A percentile compares a stretch with the other conserved stretches of the same genome.
These are phyloP conservation scores for Penicillium odoratum DNA, from an alignment of 495 filamentous ascomycete species.

Conservation along the genomic window DNA sequence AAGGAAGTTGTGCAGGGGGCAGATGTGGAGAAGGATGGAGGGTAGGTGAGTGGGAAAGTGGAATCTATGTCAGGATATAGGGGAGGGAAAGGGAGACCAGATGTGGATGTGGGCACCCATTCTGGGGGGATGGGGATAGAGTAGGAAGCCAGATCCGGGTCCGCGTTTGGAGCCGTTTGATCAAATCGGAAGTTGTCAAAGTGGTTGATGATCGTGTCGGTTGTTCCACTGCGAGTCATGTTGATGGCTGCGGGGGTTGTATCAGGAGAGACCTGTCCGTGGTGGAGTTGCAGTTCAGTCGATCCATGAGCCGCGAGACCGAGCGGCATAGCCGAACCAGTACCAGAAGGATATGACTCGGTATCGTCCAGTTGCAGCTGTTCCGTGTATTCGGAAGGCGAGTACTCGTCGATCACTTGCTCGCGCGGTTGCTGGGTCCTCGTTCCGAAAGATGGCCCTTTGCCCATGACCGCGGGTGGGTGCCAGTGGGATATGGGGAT, in stretches of 20 bases:
- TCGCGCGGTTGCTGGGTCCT: slow-evolving; percentile 30
- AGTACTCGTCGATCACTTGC: slow-evolving; percentile 42
- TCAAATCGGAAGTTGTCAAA: slow-evolving; percentile 47
- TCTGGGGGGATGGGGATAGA: slow-evolving; percentile 37
- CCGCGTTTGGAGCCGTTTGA: slow-evolving; percentile 31
- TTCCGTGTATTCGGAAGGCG: slow-evolving; percentile 43
- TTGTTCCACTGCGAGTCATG: slow-evolving; percentile 49
- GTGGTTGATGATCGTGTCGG: slow-evolving; percentile 45
- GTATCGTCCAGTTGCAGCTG: slow-evolving; percentile 29
- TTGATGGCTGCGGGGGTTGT: slow-evolving; percentile 28
- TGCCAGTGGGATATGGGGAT: slow-evolving; percentile 39
- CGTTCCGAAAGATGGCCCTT: slow-evolving; percentile 39
- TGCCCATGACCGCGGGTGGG: slow-evolving; percentile 27
- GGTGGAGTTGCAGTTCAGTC: slow-evolving; percentile 24
- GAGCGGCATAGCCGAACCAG: slow-evolving; percentile 31
- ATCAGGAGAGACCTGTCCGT: slow-evolving; percentile 22
- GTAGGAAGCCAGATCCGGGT: slow-evolving; percentile 29
- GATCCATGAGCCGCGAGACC: slow-evolving; percentile 32
- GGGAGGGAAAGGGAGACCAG: slow-evolving; percentile 21
- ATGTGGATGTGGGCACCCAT: slow-evolving; percentile 37
- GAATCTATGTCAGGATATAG: slow-evolving; percentile 33
- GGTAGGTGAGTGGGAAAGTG: slow-evolving; percentile 30
- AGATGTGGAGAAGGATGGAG: slow-evolving; percentile 36
- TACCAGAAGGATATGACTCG: slow-evolving; percentile 8
- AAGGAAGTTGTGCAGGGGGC: slow-evolving; percentile 33